Evolutionary conservation across 306 rosid genomes (phyloP).

Genomic region (Acacia melanoxylon): DNA sequence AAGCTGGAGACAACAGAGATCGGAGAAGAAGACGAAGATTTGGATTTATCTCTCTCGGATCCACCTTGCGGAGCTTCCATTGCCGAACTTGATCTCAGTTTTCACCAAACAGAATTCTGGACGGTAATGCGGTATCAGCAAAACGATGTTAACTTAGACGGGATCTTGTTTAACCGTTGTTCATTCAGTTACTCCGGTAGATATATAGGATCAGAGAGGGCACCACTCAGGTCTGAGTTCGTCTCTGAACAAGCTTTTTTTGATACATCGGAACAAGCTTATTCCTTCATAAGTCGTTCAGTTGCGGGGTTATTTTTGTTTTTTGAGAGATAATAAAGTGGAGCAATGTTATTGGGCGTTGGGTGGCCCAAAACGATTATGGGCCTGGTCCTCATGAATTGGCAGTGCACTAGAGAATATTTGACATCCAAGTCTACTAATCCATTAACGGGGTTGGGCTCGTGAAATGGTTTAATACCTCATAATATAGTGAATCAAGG

Average conservation of each 20-base stretch:
- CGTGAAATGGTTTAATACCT: accelerated
- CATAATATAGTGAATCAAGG: too few species aligned
- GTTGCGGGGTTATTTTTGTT: not conserved
- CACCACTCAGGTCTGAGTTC: not conserved
- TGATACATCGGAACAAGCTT: not conserved
- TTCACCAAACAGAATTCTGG: slow-evolving; percentile 9
- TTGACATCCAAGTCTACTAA: too few species aligned
- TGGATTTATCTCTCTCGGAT: slow-evolving; percentile 75
- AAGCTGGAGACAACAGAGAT: slow-evolving; percentile 66
- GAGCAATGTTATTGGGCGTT: not conserved
- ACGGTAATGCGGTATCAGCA: slow-evolving; percentile 30
- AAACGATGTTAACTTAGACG: slow-evolving; percentile 32
- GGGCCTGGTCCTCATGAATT: not conserved
- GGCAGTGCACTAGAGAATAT: too few species aligned
- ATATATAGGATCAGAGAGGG: not conserved
- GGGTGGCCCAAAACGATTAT: not conserved
- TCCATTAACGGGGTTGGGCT: too few species aligned
- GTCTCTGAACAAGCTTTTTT: not conserved
- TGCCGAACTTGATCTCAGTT: not conserved
- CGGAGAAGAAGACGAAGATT: slow-evolving; percentile 63
- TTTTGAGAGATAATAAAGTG: not conserved
- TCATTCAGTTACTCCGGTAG: not conserved
- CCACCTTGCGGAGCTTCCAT: slow-evolving; percentile 78
- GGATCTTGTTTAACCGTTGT: slow-evolving; percentile 4
- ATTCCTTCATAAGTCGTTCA: not conserved